phyloP scores from a whole-genome alignment of 495 filamentous ascomycete species.

The Cryomyces minteri region DNA sequence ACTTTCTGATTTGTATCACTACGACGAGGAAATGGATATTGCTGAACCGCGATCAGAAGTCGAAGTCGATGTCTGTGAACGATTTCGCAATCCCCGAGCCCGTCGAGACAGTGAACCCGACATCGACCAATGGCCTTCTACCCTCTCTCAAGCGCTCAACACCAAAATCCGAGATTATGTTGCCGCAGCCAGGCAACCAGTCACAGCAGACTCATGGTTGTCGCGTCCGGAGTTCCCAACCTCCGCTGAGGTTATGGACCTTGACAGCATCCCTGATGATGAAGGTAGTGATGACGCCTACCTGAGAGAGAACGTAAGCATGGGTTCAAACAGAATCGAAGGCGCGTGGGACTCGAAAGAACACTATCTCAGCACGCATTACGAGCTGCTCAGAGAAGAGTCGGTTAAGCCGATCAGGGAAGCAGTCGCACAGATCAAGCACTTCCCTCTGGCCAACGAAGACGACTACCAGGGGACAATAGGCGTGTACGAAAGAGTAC shows the following conservation, averaged over 20 bases:
- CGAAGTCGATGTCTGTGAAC: no score
- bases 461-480: conserved; percentile 25
- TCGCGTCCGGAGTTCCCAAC: conserved; percentile 15
- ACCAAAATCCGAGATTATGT: conserved; percentile 14
- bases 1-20: no score
- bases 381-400: conserved; percentile 25
- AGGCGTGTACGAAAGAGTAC: conserved; percentile 59
- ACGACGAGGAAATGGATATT: no score
- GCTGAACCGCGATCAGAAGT: no score
- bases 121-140: no score
- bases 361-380: conserved; percentile 18
- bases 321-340: conserved; percentile 18
- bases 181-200: conserved; percentile 1
- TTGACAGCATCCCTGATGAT: neutral
- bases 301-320: neutral
- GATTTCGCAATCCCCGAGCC: no score
- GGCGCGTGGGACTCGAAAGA: conserved; percentile 20
- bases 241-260: conserved; percentile 12
- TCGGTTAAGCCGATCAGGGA: conserved; percentile 23
- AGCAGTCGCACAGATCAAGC: conserved; percentile 16
- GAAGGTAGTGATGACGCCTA: conserved; percentile 4
- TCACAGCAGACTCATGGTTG: conserved; percentile 13
- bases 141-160: no score
- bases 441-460: conserved; percentile 11
- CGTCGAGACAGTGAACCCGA: no score